These are phyloP conservation scores for Coriolopsis trogii DNA, from an alignment of 1,284 basidiomycete species.

Conservation along the genomic window DNA sequence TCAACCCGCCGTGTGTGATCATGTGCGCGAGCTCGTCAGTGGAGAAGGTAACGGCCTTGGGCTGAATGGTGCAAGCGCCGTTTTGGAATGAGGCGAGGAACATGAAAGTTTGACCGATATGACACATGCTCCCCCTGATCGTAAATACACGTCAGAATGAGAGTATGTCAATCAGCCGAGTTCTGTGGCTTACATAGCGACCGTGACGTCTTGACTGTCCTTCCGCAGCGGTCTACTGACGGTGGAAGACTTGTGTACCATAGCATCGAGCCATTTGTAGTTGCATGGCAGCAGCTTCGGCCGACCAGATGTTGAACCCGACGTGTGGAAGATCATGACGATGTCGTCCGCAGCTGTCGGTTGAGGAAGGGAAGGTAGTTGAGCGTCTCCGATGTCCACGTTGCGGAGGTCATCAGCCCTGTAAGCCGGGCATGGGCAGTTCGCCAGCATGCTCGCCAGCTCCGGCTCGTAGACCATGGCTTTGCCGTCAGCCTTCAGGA, in stretches of 20 bases:
- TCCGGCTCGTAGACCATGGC: slow-evolving; percentile 61
- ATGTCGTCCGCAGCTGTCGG: slow-evolving; percentile 34
- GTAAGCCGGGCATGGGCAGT: slow-evolving; percentile 51
- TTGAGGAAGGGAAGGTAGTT: slow-evolving; percentile 33
- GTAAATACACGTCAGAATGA: too few species aligned
- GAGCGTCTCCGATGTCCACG: slow-evolving; percentile 29
- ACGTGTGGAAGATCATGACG: slow-evolving; percentile 72
- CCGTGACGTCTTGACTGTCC: slow-evolving; percentile 59
- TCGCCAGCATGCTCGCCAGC: slow-evolving; percentile 39
- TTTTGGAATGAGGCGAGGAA: slow-evolving; percentile 68
- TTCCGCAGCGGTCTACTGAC: slow-evolving; percentile 51
- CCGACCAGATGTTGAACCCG: slow-evolving; percentile 72
- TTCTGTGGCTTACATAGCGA: slow-evolving; percentile 29
- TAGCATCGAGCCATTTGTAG: slow-evolving; percentile 60
- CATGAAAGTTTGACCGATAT: slow-evolving; percentile 43
- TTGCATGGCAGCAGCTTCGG: slow-evolving; percentile 72
- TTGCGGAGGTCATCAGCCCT: slow-evolving; percentile 42
- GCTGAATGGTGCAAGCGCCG: slow-evolving; percentile 72
- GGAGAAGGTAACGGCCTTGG: slow-evolving; percentile 61
- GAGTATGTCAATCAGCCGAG: neutral
- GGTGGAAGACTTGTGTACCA: slow-evolving; percentile 57
- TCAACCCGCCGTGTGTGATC: slow-evolving; percentile 65
- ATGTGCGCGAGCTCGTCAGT: slow-evolving; percentile 69
- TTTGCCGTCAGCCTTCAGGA: slow-evolving; percentile 54
- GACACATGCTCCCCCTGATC: slow-evolving; percentile 34